Conservation (phyloP, 805 yeast genomes). For the Zygosaccharomyces kombuchaensis region DNA sequence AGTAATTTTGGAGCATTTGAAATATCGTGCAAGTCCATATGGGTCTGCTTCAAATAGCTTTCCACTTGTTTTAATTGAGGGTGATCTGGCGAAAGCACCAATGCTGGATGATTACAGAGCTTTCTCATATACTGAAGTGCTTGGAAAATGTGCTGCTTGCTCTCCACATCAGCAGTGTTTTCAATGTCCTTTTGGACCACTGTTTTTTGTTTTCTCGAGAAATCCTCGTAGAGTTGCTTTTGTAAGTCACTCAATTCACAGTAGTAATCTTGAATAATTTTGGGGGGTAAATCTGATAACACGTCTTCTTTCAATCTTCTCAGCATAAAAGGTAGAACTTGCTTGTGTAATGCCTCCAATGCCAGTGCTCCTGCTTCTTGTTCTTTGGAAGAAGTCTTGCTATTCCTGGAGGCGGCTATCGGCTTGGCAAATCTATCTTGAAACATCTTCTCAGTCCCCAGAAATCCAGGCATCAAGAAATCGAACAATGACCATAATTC, state of each 20-base stretch:
- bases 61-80: constrained; percentile 75
- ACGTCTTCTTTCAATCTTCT: constrained; percentile 96
- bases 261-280: constrained; percentile 95
- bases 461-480: constrained; percentile 96
- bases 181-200: constrained; percentile 62
- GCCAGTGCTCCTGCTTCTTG: constrained; percentile 98
- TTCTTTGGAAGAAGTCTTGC: constrained; percentile 84
- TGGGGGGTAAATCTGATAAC: constrained; percentile 92
- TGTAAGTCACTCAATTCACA: constrained; percentile 93
- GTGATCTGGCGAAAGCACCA: constrained; percentile 76
- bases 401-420: constrained; percentile 86
- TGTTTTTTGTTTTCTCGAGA: constrained; percentile 77
- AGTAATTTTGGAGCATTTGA: constrained; percentile 85
- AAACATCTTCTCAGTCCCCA: constrained; percentile 91
- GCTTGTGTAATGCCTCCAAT: constrained; percentile 91
- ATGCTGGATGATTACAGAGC: constrained; percentile 92
- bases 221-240: constrained; percentile 80
- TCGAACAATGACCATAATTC: constrained; percentile 98
- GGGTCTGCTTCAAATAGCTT: constrained; percentile 52
- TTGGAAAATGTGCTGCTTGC: constrained; percentile 91
- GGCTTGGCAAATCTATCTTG: constrained; percentile 98
- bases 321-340: constrained; percentile 91
- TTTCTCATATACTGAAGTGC: constrained; percentile 97
- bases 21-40: constrained; percentile 62
- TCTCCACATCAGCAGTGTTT: constrained; percentile 43